These are phyloP conservation scores for Spergularia bocconei DNA, from an alignment of 148 eudicot genomes.

Conservation along the genomic window DNA sequence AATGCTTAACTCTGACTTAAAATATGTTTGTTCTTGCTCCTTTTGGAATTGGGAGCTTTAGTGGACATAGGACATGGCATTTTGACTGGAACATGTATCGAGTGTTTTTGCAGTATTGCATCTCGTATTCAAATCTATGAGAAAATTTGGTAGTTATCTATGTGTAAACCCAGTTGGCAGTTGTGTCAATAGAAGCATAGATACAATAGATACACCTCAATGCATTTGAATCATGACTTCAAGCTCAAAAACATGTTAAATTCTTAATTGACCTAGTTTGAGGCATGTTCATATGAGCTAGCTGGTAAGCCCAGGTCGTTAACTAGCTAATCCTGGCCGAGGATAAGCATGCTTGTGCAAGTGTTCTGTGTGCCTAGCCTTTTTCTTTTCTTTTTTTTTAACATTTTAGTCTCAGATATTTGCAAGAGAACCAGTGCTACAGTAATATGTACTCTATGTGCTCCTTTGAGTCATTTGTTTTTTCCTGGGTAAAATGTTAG, in stretches of 20 bases:
- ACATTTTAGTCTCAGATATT: background rate
- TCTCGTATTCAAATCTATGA: too few species aligned
- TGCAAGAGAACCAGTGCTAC: background rate
- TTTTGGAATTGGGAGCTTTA: background rate
- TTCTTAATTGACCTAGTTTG: background rate
- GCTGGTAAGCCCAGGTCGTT: background rate
- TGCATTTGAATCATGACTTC: too few species aligned
- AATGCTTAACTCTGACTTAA: background rate
- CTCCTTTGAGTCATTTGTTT: background rate
- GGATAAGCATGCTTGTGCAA: background rate
- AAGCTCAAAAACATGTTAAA: too few species aligned
- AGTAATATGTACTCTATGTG: background rate
- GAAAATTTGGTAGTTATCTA: too few species aligned
- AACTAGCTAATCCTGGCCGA: background rate
- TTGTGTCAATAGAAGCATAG: too few species aligned
- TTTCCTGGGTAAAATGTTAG: too few species aligned
- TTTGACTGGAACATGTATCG: too few species aligned
- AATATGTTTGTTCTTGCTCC: background rate
- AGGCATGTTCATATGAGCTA: background rate
- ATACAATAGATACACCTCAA: too few species aligned
- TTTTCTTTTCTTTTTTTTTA: background rate
- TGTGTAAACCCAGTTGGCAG: too few species aligned
- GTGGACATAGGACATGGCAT: too few species aligned
- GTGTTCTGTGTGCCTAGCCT: background rate
- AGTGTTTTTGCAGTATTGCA: too few species aligned